Evolutionary conservation across 306 rosid genomes (phyloP), one percentile per base, ranked within the genome.

Genomic region (Oxytropis ochrocephala): DNA sequence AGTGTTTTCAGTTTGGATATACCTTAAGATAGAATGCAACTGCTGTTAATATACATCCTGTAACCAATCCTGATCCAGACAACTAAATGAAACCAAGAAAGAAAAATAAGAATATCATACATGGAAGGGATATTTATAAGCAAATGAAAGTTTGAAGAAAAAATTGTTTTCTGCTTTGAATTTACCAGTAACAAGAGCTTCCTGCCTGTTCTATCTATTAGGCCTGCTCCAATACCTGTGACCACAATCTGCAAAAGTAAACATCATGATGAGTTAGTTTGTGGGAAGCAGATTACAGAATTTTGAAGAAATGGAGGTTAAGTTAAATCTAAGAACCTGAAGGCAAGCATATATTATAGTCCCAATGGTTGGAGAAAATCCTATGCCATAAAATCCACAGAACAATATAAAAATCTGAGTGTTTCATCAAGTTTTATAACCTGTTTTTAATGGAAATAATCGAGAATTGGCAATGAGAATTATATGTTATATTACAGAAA

Each of bases 121-220:
- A n/a, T 5, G 46, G 68, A 83, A 29, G 49, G 57, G 57, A 13
- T 32, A 19, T 38, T 5, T 18, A 27, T 17, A 69, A 50, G 19
- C 10, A 75, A 33, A 39, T 4, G 12, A 71, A 47, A 71, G 24
- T 70, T 61, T 24, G 27, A 21, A 21, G 27, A 21, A 21, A 21
- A 33, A 18, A 53, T 5, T 62, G 3, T 43, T 36, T 29, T 48
- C 41, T 17, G 16, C 30, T 62, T 66, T 11, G 42, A 48, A 61
- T 42, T 66, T 85, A 87, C 98, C 89, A 94, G 52, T 52, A 88
- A 65, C 27, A 94, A 85, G 64, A 97, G 98, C 85, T 91, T 94
- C 79, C 96, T 83, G 76, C 96, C 97, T 6, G 80, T 81, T 76
- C 16, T 85, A 78, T 94, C 98, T 58, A 90, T 71, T 17, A 94